phyloP scores from a whole-genome alignment of 768 basidiomycete species.

The Auriculariales sp. region DNA sequence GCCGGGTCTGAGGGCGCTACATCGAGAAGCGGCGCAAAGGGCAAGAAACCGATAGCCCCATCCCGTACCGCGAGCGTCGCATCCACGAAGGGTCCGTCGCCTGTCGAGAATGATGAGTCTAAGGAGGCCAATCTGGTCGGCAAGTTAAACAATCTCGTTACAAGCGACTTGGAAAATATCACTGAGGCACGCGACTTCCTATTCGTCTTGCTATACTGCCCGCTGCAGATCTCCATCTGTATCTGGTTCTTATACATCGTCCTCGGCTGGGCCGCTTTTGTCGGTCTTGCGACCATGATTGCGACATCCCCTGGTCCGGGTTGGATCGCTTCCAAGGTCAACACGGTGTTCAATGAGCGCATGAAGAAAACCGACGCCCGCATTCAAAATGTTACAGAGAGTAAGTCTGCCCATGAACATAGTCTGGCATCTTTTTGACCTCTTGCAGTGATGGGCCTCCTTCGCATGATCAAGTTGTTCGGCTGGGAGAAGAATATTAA shows the following conservation, averaged over 20 bases:
- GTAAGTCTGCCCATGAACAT: slow-evolving; percentile 4
- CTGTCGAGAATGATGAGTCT: slow-evolving; percentile 10
- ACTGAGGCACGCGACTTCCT: slow-evolving; percentile 23
- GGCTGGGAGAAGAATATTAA: slow-evolving; percentile 23
- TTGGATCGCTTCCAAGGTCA: slow-evolving; percentile 33
- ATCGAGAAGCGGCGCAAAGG: neutral
- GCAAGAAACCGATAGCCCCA: slow-evolving; percentile 2
- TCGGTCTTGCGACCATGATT: slow-evolving; percentile 39
- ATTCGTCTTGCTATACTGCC: slow-evolving; percentile 11
- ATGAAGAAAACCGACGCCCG: slow-evolving; percentile 32
- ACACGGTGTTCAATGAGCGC: slow-evolving; percentile 29
- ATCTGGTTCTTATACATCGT: slow-evolving; percentile 18
- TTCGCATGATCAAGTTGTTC: slow-evolving; percentile 28
- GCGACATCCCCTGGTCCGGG: slow-evolving; percentile 43
- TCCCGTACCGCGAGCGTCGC: neutral
- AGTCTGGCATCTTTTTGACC: neutral
- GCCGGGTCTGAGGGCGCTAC: neutral
- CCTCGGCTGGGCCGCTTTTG: slow-evolving; percentile 28
- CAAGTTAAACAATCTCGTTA: slow-evolving; percentile 63
- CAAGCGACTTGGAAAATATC: slow-evolving; percentile 39
- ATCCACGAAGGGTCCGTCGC: neutral
- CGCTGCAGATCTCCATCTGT: slow-evolving; percentile 20
- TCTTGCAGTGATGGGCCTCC: slow-evolving; percentile 8
- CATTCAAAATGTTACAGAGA: slow-evolving; percentile 22
- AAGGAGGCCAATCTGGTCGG: slow-evolving; percentile 42